Base-by-base conservation (phyloP, 345 rosid species). In the Bruguiera parviflora region DNA sequence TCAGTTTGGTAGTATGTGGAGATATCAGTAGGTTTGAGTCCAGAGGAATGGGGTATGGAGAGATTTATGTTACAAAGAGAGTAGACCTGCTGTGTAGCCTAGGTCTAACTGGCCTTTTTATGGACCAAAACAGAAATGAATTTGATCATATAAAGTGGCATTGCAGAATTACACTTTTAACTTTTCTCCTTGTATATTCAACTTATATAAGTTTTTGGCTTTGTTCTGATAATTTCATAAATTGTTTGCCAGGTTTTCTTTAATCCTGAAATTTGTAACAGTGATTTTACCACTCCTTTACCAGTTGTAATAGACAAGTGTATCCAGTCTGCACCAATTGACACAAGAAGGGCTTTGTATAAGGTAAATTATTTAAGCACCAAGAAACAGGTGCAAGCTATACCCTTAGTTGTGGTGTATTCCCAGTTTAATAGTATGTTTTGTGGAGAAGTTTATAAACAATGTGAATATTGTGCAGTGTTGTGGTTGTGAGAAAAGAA, bases 261-360 rank as follows among this genome's bases (percentile, higher is more conserved):
- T 74, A 89, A 82, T 80, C 99, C 99, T 46, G 99, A 92, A 85
- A 95, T 92, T 61, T 89, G 87, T 78, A 86, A 84, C 86, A 82
- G 78, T 68, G 92, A 95, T 74, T 91, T 78, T 63, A 53, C 82
- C 39, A 85, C 95, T 75, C 83, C 97, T 67, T 84, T 91, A 75
- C 96, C 98, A 63, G 90, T 70, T 66, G 92, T 94, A 46, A 88
- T 94, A 76, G 98, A 94, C 82, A 91, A 88, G 67, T 94, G 97
- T 71, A 94, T 91, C 52, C 98, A 91, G 78, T 94, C 97, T 75
- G 96, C 99, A 25, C 99, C 97, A 25, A 95, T 92, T 73, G 99
- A 95, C 79, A 92, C 99, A 46, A 88, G 99, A 71, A 82, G 99
- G 85, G 96, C 99, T 61, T 85, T 95, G 75, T 95, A 95, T 75